Evolutionary conservation across 345 rosid genomes (phyloP).

Genomic region (Moringa oleifera): DNA sequence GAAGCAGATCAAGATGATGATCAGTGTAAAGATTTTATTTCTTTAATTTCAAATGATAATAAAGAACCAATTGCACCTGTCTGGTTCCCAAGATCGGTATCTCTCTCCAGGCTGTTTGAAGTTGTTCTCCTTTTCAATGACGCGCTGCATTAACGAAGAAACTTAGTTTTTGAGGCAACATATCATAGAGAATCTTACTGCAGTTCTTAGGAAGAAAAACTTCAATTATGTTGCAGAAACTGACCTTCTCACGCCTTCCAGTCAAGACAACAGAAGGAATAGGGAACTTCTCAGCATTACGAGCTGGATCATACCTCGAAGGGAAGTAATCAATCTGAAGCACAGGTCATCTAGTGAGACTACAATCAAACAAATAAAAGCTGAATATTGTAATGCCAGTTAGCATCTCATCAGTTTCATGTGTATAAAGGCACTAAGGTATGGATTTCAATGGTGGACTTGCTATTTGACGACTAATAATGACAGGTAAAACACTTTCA

Average conservation of each 20-base stretch:
- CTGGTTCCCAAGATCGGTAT: slow-evolving; percentile 71
- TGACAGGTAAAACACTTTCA: no score
- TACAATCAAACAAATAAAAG: no score
- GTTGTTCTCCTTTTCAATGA: slow-evolving; percentile 83
- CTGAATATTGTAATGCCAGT: no score
- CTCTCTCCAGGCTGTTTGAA: slow-evolving; percentile 95
- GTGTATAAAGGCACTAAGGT: no score
- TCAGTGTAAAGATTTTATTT: neutral
- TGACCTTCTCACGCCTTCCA: slow-evolving; percentile 85
- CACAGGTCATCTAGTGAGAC: slow-evolving; percentile 12
- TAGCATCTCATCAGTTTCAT: no score
- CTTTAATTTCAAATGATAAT: neutral
- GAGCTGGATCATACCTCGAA: slow-evolving; percentile 73
- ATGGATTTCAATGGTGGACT: no score
- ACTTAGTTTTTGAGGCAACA: neutral
- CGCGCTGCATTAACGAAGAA: slow-evolving; percentile 40
- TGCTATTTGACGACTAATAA: no score
- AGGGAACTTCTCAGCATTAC: slow-evolving; percentile 66
- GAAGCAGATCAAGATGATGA: neutral
- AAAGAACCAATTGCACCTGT: slow-evolving; percentile 46
- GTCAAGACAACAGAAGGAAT: slow-evolving; percentile 43
- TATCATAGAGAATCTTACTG: neutral
- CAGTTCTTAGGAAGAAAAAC: no score
- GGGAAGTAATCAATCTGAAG: slow-evolving; percentile 90
- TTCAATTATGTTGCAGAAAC: slow-evolving; percentile 4